Evolutionary conservation across 2,329 filamentous ascomycete genomes (phyloP).

Genomic region (Aspergillus jensenii): DNA sequence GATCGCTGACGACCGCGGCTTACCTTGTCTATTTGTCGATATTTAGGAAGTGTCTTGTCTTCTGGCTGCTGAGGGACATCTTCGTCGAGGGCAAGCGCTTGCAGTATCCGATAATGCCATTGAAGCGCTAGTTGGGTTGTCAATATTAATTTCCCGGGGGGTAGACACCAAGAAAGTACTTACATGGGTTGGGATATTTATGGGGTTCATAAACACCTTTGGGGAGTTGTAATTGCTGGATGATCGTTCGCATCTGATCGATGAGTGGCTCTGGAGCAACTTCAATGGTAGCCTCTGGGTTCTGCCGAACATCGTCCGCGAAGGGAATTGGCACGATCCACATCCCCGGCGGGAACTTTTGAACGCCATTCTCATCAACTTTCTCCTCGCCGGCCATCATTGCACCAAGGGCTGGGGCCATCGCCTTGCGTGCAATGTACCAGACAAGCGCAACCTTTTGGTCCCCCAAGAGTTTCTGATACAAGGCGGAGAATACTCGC

Average conservation of each 20-base stretch:
- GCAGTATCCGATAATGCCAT: slow-evolving; percentile 95
- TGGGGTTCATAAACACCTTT: slow-evolving; percentile 79
- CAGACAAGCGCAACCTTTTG: slow-evolving; percentile 84
- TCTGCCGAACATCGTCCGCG: slow-evolving; percentile 79
- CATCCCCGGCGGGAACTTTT: slow-evolving; percentile 75
- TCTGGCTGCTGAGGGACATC: slow-evolving; percentile 72
- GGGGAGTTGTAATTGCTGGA: slow-evolving; percentile 86
- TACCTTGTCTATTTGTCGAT: slow-evolving; percentile 80
- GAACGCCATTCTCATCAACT: slow-evolving; percentile 64
- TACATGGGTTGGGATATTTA: slow-evolving; percentile 81
- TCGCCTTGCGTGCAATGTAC: slow-evolving; percentile 81
- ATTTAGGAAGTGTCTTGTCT: slow-evolving; percentile 82
- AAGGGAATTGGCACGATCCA: slow-evolving; percentile 89
- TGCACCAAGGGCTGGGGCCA: slow-evolving; percentile 75
- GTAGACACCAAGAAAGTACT: slow-evolving; percentile 5
- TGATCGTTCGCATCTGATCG: slow-evolving; percentile 76
- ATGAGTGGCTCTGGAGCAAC: slow-evolving; percentile 69
- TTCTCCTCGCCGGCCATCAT: slow-evolving; percentile 73
- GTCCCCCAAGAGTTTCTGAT: slow-evolving; percentile 77
- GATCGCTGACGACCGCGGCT: background rate
- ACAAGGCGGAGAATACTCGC: slow-evolving; percentile 85
- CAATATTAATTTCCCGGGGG: background rate
- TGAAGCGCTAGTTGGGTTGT: slow-evolving; percentile 62
- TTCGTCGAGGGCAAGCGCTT: slow-evolving; percentile 87
- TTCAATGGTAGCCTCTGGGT: slow-evolving; percentile 61